A percentile compares a stretch with the other conserved stretches of the same genome.
Conservation (phyloP, 495 filamentous ascomycete species). For the Penicillium longicatenatum region DNA sequence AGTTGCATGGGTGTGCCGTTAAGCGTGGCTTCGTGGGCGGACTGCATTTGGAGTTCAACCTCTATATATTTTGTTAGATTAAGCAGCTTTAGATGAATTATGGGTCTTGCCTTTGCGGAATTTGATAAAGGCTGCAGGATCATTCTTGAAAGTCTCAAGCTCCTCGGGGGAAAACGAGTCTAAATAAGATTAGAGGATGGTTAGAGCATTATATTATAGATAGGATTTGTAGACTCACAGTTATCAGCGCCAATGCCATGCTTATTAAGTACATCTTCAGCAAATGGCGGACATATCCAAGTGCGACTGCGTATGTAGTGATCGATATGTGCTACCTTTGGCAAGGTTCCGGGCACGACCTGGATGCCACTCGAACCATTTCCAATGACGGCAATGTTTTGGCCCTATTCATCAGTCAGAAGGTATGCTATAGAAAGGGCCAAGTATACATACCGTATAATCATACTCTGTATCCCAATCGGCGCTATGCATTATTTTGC, state of each 20-base stretch:
- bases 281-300: slow-evolving; percentile 49
- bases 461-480: slow-evolving; percentile 47
- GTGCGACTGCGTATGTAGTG: slow-evolving; percentile 45
- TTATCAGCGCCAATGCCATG: slow-evolving; percentile 33
- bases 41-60: slow-evolving; percentile 52
- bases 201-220: background rate
- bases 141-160: slow-evolving; percentile 46
- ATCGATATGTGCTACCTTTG: slow-evolving; percentile 48
- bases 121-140: slow-evolving; percentile 38
- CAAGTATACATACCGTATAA: slow-evolving; percentile 26
- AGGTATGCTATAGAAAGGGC: background rate
- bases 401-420: slow-evolving; percentile 37
- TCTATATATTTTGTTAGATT: slow-evolving; percentile 20
- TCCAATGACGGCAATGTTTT: slow-evolving; percentile 57
- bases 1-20: slow-evolving; percentile 41
- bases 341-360: slow-evolving; percentile 62
- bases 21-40: slow-evolving; percentile 42
- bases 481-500: slow-evolving; percentile 58
- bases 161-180: slow-evolving; percentile 46
- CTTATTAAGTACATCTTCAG: slow-evolving; percentile 33
- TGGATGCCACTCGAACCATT: slow-evolving; percentile 56
- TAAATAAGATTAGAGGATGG: background rate
- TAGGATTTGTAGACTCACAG: slow-evolving; percentile 26
- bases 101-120: slow-evolving; percentile 44
- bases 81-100: background rate